Evolutionary conservation across 1,139 yeast species (phyloP), one percentile per base, ranked within the genome.

Genomic region (Scheffersomyces stambukii): DNA sequence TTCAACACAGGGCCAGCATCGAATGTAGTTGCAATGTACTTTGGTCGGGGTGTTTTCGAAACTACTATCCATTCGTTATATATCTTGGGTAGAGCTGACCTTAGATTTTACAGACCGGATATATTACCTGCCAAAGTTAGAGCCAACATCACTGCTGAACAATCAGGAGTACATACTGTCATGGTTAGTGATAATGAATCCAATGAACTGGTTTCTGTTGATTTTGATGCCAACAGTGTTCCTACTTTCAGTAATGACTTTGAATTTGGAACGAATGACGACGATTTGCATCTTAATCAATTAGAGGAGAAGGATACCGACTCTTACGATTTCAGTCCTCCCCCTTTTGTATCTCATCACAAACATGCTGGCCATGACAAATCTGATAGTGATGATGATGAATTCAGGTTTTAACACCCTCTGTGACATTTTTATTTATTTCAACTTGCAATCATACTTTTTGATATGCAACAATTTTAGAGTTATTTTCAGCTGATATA

Each of bases 61-160:
- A 65, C 66, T 0, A 40, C 77, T 18, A 71, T 78, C 34, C 65
- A 76, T 33, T 38, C 75, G 6, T 34, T 77, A 23, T 77, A 76
- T 50, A 52, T 82, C 24, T 52, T 76, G 14, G 76, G 77, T 21
- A 65, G 91, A 48, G 73, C 78, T 29, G 91, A 82, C 48, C 64
- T 81, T 44, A 66, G 91, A 47, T 82, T 81, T 57, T 82, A 81
- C 64, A 75, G 84, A 51, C 89, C 91, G 12, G 89, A 81, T 47
- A 52, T 54, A 31, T 55, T 74, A 32, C 69, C 70, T 6, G 39
- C 46, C 14, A 55, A 52, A 30, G 70, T 64, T 16, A 47, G 70
- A 30, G 44, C 55, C 12, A 64, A 64, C 27, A 57, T 64, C 30
- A 64, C 72, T 3, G 70, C 70, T 2, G 65, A 65, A 35, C 71